Evolutionary conservation across 2,329 filamentous ascomycete species (phyloP).

Genomic region (Penicillium verrucosum): DNA sequence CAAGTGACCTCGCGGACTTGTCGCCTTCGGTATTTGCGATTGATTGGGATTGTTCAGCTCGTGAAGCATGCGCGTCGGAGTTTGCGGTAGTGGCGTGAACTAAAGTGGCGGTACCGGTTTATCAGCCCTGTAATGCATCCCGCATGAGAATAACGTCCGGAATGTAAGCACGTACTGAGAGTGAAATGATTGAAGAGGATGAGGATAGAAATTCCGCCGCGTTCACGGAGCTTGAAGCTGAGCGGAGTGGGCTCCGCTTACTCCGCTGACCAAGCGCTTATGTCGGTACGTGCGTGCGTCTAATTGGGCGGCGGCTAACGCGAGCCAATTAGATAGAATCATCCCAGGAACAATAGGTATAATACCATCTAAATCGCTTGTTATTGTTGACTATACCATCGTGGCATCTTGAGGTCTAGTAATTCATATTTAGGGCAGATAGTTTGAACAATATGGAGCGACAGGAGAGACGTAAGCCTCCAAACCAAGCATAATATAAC

Average conservation of each 20-base stretch:
- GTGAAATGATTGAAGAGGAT: neutral
- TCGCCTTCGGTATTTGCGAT: neutral
- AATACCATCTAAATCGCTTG: neutral
- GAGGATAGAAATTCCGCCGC: neutral
- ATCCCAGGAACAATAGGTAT: neutral
- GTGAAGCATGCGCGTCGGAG: slow-evolving; percentile 3
- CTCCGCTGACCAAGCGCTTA: slow-evolving; percentile 9
- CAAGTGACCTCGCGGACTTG: neutral
- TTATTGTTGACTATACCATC: neutral
- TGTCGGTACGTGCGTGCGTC: neutral
- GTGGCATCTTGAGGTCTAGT: neutral
- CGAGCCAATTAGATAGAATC: neutral
- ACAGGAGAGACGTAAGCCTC: neutral
- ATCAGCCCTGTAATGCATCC: neutral
- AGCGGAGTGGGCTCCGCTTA: slow-evolving; percentile 5
- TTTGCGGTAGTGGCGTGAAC: neutral
- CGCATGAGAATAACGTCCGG: neutral
- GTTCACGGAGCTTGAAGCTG: slow-evolving; percentile 3
- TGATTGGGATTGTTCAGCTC: neutral
- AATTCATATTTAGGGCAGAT: neutral
- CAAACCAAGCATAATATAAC: too few species aligned
- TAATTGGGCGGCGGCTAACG: neutral
- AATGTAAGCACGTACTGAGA: neutral
- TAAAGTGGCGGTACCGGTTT: neutral
- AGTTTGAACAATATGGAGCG: neutral